Base-by-base conservation (phyloP, 2,329 filamentous ascomycete species). In the Colletotrichum falcatum region DNA sequence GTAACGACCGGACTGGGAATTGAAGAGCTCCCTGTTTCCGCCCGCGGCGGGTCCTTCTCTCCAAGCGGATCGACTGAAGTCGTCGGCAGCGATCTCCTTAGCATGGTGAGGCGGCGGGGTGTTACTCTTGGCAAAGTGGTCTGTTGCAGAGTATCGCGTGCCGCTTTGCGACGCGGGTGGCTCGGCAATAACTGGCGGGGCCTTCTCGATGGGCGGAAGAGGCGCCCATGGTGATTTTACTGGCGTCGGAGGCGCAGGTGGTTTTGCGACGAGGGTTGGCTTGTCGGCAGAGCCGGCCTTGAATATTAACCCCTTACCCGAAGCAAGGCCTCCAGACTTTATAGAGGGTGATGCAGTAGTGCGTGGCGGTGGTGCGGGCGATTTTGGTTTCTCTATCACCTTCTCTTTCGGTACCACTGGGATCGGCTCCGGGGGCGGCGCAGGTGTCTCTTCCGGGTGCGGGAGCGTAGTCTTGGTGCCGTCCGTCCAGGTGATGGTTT, bases 1-100 rank as follows among this genome's bases (percentile, higher is more conserved):
- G 75, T 97, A 97, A 61, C 94, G 91, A 23, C 95, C 95, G 64
- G 94, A 97, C 65, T 97, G 92, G n/a, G 95, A 97, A 79, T 98
- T 98, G 83, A 91, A 98, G 0, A 98, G 85, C 79, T 98, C 95
- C 66, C 93, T 87, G 72, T 89, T 90, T 14, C 87, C 85, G 66
- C 88, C 85, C 0, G 84, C 78, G 0, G 84, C 78, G 44, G 86
- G 85, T 6, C 90, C 88, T 72, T 97, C 94, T 76, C 92, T 88
- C 91, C 93, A 97, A 42, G 91, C 88, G 62, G 91, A 89, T 72
- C 96, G 89, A 78, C 92, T 97, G 77, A 98, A 98, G 74, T 97
- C 95, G 79, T 98, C 96, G 0, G 95, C 93, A 7, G 94, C 94
- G 73, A 98, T 97, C 78, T 98, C 95, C 77, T 94, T 94, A 0